Evolutionary conservation across 306 rosid genomes (phyloP).

Genomic region (Nissolia schottii): DNA sequence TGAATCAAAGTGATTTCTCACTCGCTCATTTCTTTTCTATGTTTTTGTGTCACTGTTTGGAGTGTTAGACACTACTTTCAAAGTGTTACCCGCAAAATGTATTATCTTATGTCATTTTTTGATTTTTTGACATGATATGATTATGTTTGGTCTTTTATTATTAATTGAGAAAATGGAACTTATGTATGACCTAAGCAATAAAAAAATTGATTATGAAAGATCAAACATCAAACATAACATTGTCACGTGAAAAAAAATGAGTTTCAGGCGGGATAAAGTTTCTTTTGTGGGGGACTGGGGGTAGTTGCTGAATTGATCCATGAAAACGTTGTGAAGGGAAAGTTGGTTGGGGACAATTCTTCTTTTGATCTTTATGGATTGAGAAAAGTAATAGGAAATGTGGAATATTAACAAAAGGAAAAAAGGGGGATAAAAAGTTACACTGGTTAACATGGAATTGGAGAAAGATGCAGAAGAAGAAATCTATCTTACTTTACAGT

Average conservation of each 20-base stretch:
- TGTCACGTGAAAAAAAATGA: no score
- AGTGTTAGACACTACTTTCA: no score
- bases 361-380: not conserved
- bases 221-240: no score
- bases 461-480: not conserved
- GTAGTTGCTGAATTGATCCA: not conserved
- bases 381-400: not conserved
- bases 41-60: not conserved
- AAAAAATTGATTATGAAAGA: no score
- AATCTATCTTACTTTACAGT: not conserved
- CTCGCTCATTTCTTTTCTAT: no score
- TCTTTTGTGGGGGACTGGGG: no score
- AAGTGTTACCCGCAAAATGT: no score
- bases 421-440: not conserved
- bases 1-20: not conserved
- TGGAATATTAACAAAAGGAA: not conserved
- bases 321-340: not conserved
- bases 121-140: no score
- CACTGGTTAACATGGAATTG: not conserved
- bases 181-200: no score
- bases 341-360: not conserved
- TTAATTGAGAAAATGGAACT: no score
- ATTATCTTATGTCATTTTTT: no score
- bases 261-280: not conserved
- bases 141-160: no score